These are phyloP conservation scores for Dactylonectria estremocensis DNA, from an alignment of 2,329 filamentous ascomycete species.

Conservation along the genomic window DNA sequence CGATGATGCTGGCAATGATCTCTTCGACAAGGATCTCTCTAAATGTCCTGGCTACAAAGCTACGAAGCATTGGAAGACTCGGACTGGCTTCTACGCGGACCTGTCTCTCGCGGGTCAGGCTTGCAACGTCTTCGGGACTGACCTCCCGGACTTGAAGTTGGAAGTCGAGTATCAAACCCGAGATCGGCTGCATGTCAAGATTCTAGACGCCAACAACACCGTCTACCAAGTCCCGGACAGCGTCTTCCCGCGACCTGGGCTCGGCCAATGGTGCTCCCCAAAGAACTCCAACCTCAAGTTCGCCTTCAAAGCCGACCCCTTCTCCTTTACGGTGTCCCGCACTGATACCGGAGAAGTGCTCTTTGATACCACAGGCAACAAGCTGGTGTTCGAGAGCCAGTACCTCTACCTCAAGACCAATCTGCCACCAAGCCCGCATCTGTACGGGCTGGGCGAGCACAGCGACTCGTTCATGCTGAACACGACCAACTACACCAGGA, in stretches of 20 bases:
- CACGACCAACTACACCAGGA: constrained; percentile 73
- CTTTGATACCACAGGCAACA: constrained; percentile 78
- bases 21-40: constrained; percentile 42
- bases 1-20: constrained; percentile 35
- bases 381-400: constrained; percentile 83
- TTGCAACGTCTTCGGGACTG: constrained; percentile 85
- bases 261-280: constrained; percentile 40
- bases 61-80: constrained; percentile 68
- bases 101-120: constrained; percentile 77
- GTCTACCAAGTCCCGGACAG: constrained; percentile 83
- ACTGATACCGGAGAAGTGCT: constrained; percentile 63
- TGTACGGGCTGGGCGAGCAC: constrained; percentile 87
- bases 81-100: constrained; percentile 75
- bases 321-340: constrained; percentile 75
- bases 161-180: constrained; percentile 65
- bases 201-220: constrained; percentile 77
- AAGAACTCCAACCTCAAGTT: constrained; percentile 63
- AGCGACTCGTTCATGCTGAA: constrained; percentile 79
- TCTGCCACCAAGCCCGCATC: constrained; percentile 76
- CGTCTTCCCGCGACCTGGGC: constrained; percentile 71
- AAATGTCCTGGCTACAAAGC: constrained; percentile 79
- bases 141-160: constrained; percentile 77
- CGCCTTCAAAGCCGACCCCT: constrained; percentile 65
- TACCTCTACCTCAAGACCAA: constrained; percentile 81
- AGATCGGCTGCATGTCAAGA: constrained; percentile 79